These are phyloP conservation scores for Monosporascus sp. DNA, from an alignment of 2,329 filamentous ascomycete species.

Conservation along the genomic window DNA sequence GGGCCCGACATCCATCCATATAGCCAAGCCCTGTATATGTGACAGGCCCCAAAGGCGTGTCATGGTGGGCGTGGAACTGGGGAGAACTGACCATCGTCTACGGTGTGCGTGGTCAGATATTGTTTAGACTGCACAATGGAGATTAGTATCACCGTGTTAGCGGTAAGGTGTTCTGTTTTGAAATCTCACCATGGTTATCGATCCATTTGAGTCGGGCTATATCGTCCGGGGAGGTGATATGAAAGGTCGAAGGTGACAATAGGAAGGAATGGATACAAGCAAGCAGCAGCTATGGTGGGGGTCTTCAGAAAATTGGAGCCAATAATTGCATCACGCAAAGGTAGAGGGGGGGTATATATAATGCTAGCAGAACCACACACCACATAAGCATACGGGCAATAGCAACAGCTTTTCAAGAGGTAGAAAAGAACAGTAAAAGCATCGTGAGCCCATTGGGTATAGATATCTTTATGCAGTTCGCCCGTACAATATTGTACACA, in stretches of 20 bases:
- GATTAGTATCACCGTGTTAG: neutral
- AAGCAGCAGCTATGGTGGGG: slow-evolving; percentile 22
- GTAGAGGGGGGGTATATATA: neutral
- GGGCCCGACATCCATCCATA: too few species aligned
- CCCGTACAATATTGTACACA: neutral
- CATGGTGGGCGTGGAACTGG: slow-evolving; percentile 4
- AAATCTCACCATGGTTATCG: slow-evolving; percentile 33
- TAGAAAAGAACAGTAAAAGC: neutral
- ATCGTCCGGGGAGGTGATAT: slow-evolving; percentile 7
- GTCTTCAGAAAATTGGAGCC: slow-evolving; percentile 11
- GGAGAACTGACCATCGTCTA: slow-evolving; percentile 66
- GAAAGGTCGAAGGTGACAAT: slow-evolving; percentile 10
- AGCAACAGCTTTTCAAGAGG: too few species aligned
- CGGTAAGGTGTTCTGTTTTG: neutral
- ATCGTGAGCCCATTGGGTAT: neutral
- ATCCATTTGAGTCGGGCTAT: slow-evolving; percentile 25
- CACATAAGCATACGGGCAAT: neutral
- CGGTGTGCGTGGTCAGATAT: slow-evolving; percentile 88
- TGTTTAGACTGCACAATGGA: slow-evolving; percentile 84
- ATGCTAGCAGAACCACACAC: neutral
- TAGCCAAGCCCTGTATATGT: too few species aligned
- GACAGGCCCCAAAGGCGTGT: neutral
- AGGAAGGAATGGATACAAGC: neutral
- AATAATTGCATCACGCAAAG: neutral
- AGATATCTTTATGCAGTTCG: neutral